Evolutionary conservation across 2,329 filamentous ascomycete species (phyloP).

Genomic region (Scedosporium aurantiacum): DNA sequence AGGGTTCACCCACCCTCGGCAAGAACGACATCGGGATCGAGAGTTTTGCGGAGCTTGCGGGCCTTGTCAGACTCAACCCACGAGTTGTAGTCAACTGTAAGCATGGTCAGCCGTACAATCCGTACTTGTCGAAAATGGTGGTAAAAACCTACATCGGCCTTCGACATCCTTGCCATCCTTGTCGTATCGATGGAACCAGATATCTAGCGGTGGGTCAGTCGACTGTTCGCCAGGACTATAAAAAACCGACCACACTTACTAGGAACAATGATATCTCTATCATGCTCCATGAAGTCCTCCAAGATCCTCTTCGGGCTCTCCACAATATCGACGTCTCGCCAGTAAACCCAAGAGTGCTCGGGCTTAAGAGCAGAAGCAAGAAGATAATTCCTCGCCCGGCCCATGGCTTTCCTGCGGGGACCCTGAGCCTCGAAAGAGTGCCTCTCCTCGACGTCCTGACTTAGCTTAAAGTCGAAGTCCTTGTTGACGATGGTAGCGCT

Average conservation of each 20-base stretch:
- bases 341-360: conserved; percentile 97
- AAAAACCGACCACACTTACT: conserved; percentile 50
- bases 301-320: conserved; percentile 81
- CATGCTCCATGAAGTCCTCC: conserved; percentile 90
- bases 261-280: conserved; percentile 85
- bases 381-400: conserved; percentile 82
- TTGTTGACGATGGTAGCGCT: conserved; percentile 82
- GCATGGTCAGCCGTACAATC: neutral
- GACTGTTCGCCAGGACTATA: neutral
- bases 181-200: conserved; percentile 91
- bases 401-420: conserved; percentile 82
- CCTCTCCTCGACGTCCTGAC: conserved; percentile 70
- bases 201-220: conserved; percentile 43
- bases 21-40: conserved; percentile 72
- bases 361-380: conserved; percentile 74
- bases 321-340: conserved; percentile 93
- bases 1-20: conserved; percentile 59
- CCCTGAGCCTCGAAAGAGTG: conserved; percentile 83
- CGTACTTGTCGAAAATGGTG: neutral
- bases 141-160: conserved; percentile 64
- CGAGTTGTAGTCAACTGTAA: conserved; percentile 90
- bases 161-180: conserved; percentile 75
- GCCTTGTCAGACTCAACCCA: conserved; percentile 91
- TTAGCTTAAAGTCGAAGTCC: conserved; percentile 68
- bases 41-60: conserved; percentile 57